Evolutionary conservation across 2,329 filamentous ascomycete species (phyloP), one percentile per base, ranked within the genome.

Genomic region (Monosporascus cannonballus): DNA sequence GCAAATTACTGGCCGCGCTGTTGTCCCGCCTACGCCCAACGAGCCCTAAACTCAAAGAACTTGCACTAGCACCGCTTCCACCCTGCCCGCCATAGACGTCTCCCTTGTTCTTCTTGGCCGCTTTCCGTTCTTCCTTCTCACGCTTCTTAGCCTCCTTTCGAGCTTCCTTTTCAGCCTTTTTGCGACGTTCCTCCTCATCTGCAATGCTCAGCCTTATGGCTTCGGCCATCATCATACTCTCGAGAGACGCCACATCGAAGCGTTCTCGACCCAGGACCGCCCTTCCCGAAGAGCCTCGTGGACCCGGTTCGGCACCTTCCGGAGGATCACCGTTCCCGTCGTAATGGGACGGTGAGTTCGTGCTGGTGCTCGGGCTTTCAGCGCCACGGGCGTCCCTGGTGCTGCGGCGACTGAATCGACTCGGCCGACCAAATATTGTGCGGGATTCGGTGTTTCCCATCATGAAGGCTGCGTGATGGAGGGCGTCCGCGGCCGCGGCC

Each of bases 211-310:
- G 71, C 39, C 94, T 80, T 47, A 99, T 95, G 0, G 94, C 94
- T 69, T 99, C 94, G 78, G 94, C 90, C 77, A 97, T 91, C 94
- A 99, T 99, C 76, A 99, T 89, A 48, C 96, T 93, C 67, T 99
- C 94, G 0, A 97, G 78, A 61, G 97, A 92, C 79, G 52, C 66
- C 68, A 46, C 77, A 69, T 54, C 75, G 63, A 51, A 62, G 45
- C 56, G 59, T 53, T 56, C 61, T 44, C 53, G 62, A 53, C 15
- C 60, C 49, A 44, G 58, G 30, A 49, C 61, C 14, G 47, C 15
- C 3, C 66, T 67, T 1, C 64, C 64, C 0, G 71, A 65, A 3
- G 66, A 64, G 2, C 59, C 57, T 4, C 69, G 64, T 6, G 66
- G 57, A 6, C 64, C 69, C 1, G 69, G 67, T 5, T 74, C 73